Evolutionary conservation across 768 basidiomycete genomes (phyloP), one percentile per base, ranked within the genome.

Genomic region (Leucosporidium creatinivorum): DNA sequence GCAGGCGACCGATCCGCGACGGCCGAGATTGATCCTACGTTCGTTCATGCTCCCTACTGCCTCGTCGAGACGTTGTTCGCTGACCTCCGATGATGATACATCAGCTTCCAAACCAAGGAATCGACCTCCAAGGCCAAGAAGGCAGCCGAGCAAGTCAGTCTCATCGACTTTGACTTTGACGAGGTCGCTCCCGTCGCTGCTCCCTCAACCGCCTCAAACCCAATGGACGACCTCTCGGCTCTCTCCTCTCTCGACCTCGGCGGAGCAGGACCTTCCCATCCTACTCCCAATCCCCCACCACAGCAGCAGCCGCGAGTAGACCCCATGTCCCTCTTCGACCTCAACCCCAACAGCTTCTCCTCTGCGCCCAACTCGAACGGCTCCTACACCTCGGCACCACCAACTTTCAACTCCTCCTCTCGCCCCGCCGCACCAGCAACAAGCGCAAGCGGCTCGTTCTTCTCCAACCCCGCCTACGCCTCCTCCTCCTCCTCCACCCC

Each of bases 1-100:
- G 86, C 84, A 65, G 96, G 96, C 60, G 93, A 99, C 79, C 93
- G 85, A 76, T 80, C 81, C 3, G 77, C 78, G 28, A 79, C 77
- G 3, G 77, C 77, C 19, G 78, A 79, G 50, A 74, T 81, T 51
- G 78, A 80, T 31, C 78, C 79, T 17, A 74, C 79, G 79, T 80
- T 62, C 70, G 79, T 76, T 25, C 23, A n/a, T 47, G 49, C 18
- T 23, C 30, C 36, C 1, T 21, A 25, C 47, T 51, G 18, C 36
- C 17, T 33, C 33, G 44, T 8, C 30, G 47, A n/a, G 30, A 26
- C 60, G 30, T 25, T n/a, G 54, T 44, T 48, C 54, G 36, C 58
- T 63, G 58, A 60, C 62, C 9, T 51, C 25, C 31, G 21, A 9
- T 30, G 1, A 28, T 10, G 17, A 4, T 52, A 30, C 5, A 33